Conservation (phyloP, 495 filamentous ascomycete genomes). For the Jackrogersella minutella region DNA sequence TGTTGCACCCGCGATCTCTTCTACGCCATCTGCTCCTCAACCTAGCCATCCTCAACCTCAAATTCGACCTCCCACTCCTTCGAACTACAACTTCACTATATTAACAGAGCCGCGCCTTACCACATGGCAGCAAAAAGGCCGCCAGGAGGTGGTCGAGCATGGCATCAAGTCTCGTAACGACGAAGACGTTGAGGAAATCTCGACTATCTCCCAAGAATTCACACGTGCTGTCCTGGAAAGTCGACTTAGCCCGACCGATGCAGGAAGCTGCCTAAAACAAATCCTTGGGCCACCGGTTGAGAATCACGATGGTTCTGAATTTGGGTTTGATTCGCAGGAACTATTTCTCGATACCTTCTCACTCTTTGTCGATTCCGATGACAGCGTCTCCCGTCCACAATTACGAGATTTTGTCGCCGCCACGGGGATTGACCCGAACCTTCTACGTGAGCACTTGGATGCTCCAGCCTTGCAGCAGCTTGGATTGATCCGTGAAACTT, state of each 20-base stretch:
- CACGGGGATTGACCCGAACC: conserved; percentile 71
- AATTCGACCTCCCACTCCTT: conserved; percentile 37
- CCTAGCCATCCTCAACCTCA: conserved; percentile 31
- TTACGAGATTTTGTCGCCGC: conserved; percentile 69
- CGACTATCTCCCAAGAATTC: conserved; percentile 84
- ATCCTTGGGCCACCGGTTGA: conserved; percentile 68
- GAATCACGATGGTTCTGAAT: conserved; percentile 50
- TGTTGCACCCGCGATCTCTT: conserved; percentile 36
- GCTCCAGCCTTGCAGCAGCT: conserved; percentile 73
- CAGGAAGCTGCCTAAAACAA: conserved; percentile 75
- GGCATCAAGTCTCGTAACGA: conserved; percentile 66
- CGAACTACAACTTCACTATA: conserved; percentile 57
- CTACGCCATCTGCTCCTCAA: conserved; percentile 38
- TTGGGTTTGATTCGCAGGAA: conserved; percentile 66
- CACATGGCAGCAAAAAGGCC: conserved; percentile 57
- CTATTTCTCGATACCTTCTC: conserved; percentile 85
- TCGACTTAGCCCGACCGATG: conserved; percentile 69
- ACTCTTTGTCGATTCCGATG: conserved; percentile 75
- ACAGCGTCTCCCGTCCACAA: conserved; percentile 48
- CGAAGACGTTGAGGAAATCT: conserved; percentile 70
- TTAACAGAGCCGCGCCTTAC: conserved; percentile 57
- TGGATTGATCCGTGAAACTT: conserved; percentile 82
- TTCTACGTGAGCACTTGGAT: conserved; percentile 88
- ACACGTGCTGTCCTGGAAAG: conserved; percentile 74
- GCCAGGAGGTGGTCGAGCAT: conserved; percentile 59